phyloP scores from a whole-genome alignment of 1,139 yeast genomes.

The Blastobotrys aristatus region DNA sequence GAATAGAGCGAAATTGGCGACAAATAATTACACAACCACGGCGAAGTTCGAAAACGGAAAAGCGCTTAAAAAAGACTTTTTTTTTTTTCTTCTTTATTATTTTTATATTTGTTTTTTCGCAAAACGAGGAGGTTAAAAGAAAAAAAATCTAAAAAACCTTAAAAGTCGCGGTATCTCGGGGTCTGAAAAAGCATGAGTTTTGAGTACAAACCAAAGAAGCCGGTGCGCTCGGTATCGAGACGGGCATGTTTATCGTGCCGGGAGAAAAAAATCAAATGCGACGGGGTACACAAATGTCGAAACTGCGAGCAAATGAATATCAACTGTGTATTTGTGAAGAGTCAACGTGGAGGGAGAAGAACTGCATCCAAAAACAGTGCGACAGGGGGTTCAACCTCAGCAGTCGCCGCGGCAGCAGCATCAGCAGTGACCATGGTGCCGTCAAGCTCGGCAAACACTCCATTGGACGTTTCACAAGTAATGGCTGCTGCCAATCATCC shows the following conservation, averaged over 20 bases:
- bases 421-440: not conserved
- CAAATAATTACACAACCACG: too few species aligned
- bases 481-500: not conserved
- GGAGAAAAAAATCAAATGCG: constrained; percentile 59
- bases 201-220: constrained; percentile 5
- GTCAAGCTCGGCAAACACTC: not conserved
- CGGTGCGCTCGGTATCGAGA: constrained; percentile 48
- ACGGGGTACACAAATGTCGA: constrained; percentile 47
- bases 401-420: not conserved
- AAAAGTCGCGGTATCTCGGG: too few species aligned
- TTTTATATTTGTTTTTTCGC: not conserved
- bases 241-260: constrained; percentile 60
- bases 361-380: constrained; percentile 26
- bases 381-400: not conserved
- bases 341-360: constrained; percentile 56
- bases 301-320: constrained; percentile 48
- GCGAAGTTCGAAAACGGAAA: too few species aligned
- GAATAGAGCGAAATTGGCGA: too few species aligned
- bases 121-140: not conserved
- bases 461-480: too few species aligned
- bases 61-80: too few species aligned
- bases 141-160: too few species aligned
- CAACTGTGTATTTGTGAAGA: constrained; percentile 54
- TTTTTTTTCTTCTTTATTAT: too few species aligned
- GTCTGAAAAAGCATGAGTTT: not conserved